Percentiles rank a stretch among this genome's conserved stretches.
Evolutionary conservation across 2,329 filamentous ascomycete species (phyloP).

Genomic region (Hymenoscyphus repandus): DNA sequence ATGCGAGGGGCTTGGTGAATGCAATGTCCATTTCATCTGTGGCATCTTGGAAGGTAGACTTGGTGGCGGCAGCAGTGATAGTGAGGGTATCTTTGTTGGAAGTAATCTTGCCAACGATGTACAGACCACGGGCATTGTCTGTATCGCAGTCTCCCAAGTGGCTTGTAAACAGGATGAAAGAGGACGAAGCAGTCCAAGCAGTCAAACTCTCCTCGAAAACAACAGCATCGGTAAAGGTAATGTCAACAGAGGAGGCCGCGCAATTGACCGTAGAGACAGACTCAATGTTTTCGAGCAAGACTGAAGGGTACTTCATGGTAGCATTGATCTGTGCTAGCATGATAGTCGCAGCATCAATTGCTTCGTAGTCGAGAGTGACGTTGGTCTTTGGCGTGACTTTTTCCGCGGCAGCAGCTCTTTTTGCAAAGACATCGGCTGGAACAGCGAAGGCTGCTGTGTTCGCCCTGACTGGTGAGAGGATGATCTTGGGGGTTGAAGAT

Average conservation of each 20-base stretch:
- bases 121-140: too few relatives aligned
- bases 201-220: background rate
- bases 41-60: too few relatives aligned
- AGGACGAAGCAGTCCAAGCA: background rate
- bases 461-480: too few relatives aligned
- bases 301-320: constrained; percentile 1
- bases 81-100: too few relatives aligned
- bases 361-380: background rate
- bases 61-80: too few relatives aligned
- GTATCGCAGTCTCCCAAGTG: too few relatives aligned
- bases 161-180: constrained; percentile 1
- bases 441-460: too few relatives aligned
- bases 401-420: background rate
- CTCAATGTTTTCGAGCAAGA: background rate
- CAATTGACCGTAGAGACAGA: background rate
- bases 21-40: too few relatives aligned
- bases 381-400: background rate
- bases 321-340: constrained; percentile 4
- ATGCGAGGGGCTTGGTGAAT: too few relatives aligned
- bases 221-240: background rate
- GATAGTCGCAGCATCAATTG: background rate
- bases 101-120: too few relatives aligned
- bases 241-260: background rate
- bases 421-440: background rate
- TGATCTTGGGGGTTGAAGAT: too few relatives aligned